phyloP scores from a whole-genome alignment of 257 asterid genomes.

The Handroanthus guayacan region DNA sequence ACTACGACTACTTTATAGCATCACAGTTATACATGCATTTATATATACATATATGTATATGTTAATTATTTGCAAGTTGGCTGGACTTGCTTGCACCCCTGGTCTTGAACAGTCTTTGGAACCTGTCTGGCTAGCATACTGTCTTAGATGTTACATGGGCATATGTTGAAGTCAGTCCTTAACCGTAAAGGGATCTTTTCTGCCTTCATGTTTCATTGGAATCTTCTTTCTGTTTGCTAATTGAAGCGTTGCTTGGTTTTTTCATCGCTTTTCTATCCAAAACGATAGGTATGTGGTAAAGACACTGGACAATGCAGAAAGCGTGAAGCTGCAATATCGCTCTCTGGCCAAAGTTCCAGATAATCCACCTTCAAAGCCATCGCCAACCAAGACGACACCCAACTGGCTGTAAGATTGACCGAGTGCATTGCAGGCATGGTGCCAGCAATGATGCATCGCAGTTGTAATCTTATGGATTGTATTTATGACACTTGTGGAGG shows the following conservation, averaged over 20 bases:
- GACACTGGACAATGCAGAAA: constrained; percentile 98
- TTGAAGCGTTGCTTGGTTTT: background rate
- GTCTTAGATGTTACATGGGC: too few relatives aligned
- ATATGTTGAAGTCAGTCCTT: too few relatives aligned
- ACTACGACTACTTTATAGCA: too few relatives aligned
- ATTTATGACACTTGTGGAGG: too few relatives aligned
- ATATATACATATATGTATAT: too few relatives aligned
- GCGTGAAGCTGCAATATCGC: constrained; percentile 94
- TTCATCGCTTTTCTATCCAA: constrained; percentile 12
- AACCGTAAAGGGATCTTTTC: background rate
- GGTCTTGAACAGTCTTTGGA: too few relatives aligned
- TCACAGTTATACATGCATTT: too few relatives aligned
- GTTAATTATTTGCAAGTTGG: too few relatives aligned
- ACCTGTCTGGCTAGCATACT: too few relatives aligned
- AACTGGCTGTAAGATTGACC: constrained; percentile 56
- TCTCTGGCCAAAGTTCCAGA: constrained; percentile 80
- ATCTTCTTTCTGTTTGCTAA: background rate
- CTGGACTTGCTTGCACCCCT: too few relatives aligned
- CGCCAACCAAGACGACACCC: constrained; percentile 55
- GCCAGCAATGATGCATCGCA: background rate
- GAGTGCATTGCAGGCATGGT: too few relatives aligned
- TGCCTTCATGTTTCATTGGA: background rate
- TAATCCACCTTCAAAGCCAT: constrained; percentile 54
- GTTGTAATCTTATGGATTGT: background rate
- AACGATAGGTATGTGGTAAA: constrained; percentile 89